phyloP scores from a whole-genome alignment of 225 moss, liverwort and hornwort genomes.

The Marchantia paleacea region DNA sequence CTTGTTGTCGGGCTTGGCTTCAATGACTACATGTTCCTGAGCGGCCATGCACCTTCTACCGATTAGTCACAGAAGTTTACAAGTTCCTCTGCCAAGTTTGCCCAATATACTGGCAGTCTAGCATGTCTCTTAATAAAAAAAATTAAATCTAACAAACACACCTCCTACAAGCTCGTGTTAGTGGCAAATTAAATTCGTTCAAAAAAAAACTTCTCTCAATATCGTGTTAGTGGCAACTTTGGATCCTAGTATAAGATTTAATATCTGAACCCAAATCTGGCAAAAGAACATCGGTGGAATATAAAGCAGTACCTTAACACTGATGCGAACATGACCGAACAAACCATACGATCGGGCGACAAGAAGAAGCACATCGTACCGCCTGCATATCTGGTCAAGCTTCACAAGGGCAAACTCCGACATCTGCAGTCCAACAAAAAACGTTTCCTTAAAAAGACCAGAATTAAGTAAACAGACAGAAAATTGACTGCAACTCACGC shows the following conservation, averaged over 20 bases:
- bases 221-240: too few relatives aligned
- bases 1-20: slow-evolving; percentile 94
- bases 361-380: slow-evolving; percentile 78
- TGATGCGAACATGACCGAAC: slow-evolving; percentile 89
- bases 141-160: too few relatives aligned
- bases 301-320: slow-evolving; percentile 55
- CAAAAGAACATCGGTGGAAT: not conserved
- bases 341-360: slow-evolving; percentile 96
- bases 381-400: slow-evolving; percentile 93
- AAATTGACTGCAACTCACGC: not conserved
- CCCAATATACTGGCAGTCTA: not conserved
- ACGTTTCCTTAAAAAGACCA: not conserved
- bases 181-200: too few relatives aligned
- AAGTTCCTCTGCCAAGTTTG: not conserved
- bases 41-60: not conserved
- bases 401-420: slow-evolving; percentile 80
- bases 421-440: slow-evolving; percentile 54
- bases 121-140: not conserved
- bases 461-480: not conserved
- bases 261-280: not conserved
- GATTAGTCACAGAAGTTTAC: not conserved
- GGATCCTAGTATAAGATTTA: too few relatives aligned
- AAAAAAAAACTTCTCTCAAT: too few relatives aligned
- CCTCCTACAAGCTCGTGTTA: too few relatives aligned
- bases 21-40: slow-evolving; percentile 89